phyloP scores from a whole-genome alignment of 192 early-diverging fungal species.

The Coemansia sp. region DNA sequence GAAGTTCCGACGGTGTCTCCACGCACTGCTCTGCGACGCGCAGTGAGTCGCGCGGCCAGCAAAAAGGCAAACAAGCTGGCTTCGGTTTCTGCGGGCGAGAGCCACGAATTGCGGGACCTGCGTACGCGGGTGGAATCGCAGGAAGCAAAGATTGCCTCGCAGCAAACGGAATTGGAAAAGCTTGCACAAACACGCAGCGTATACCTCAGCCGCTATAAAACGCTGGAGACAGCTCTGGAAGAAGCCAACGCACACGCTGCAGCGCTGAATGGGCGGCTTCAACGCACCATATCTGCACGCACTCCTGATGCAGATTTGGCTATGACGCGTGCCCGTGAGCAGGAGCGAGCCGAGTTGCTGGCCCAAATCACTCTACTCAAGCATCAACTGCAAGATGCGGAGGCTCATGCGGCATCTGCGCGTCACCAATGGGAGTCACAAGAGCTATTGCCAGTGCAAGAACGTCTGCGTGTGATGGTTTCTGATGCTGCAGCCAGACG shows the following conservation, averaged over 20 bases:
- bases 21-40: slow-evolving; percentile 33
- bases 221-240: slow-evolving; percentile 31
- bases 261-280: slow-evolving; percentile 13
- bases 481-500: not conserved
- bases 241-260: slow-evolving; percentile 31
- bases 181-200: slow-evolving; percentile 27
- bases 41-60: slow-evolving; percentile 43
- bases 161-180: slow-evolving; percentile 36
- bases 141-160: slow-evolving; percentile 24
- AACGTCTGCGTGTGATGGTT: slow-evolving; percentile 31
- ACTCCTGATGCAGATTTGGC: slow-evolving; percentile 28
- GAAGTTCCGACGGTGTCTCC: slow-evolving; percentile 50
- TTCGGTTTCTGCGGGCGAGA: slow-evolving; percentile 48
- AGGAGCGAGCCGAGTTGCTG: slow-evolving; percentile 32
- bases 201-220: slow-evolving; percentile 16
- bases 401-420: slow-evolving; percentile 28
- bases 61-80: slow-evolving; percentile 46
- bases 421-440: slow-evolving; percentile 43
- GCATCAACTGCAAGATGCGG: slow-evolving; percentile 28
- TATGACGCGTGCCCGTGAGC: slow-evolving; percentile 28
- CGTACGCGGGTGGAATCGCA: slow-evolving; percentile 14
- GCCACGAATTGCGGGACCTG: slow-evolving; percentile 23
- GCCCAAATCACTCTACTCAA: slow-evolving; percentile 41
- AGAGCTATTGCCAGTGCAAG: slow-evolving; percentile 46
- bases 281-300: slow-evolving; percentile 15